Base-by-base conservation (phyloP, 169 alveolate species). In the Theileria sp. region DNA sequence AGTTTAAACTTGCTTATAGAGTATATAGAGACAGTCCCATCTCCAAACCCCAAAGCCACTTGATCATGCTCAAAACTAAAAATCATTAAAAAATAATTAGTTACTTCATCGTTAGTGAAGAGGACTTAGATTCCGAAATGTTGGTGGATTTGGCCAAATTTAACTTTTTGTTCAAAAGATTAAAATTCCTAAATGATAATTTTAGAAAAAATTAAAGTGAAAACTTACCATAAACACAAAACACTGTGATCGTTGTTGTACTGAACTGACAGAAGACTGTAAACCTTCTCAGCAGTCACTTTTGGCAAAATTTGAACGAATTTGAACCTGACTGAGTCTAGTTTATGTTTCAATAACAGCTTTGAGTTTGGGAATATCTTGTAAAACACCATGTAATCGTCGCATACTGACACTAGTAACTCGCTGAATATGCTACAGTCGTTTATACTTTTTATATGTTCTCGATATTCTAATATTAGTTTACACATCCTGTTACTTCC, bases 31-130 rank as follows among this genome's bases (percentile, higher is more conserved):
- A 83, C 89, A 0, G 25, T 77, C 1, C 89, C 89, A 3, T 68
- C 71, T 38, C 89, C 89, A 58, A 77, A 83, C 15, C 89, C 89
- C 19, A 83, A 19, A 0, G 82, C 89, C 36, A 83, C 58, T 65
- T 72, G 9, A 2, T 12, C 13, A 17, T 68, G 73, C 26, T 73
- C 80, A 12, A 1, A 21, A 21, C 88, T 28, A 17, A 10, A 49
- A 61, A 61, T 64, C 30, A 36, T 68, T 67, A 32, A 70, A 49
- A 68, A 73, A 15, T 67, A 44, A 25, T 62, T 58, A 0, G 19
- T 9, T 30, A 34, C 81, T 80, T 67, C 67, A 71, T 54, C 28
- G 75, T 26, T 38, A 34, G 34, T 12, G 19, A 56, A 30, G 68
- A 21, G 5, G 32, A 26, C 68, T 34, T 49, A 15, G 15, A 49